Conservation (phyloP, 495 filamentous ascomycete genomes). For the Ascobolus immersus region DNA sequence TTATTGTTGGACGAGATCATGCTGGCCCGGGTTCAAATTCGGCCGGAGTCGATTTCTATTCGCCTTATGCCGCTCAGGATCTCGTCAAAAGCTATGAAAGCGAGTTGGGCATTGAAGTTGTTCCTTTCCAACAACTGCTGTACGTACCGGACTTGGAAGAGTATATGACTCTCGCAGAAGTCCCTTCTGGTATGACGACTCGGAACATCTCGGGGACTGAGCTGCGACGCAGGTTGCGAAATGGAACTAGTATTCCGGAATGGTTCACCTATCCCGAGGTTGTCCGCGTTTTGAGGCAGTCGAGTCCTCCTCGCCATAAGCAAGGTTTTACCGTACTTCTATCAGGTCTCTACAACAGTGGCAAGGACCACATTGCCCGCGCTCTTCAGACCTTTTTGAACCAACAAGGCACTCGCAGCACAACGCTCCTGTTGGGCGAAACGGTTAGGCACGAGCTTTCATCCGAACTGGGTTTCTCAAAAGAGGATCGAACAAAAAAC, state of each 20-base stretch:
- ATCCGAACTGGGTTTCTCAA: slow-evolving; percentile 83
- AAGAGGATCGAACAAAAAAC: slow-evolving; percentile 81
- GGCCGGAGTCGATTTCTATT: slow-evolving; percentile 90
- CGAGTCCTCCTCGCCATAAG: slow-evolving; percentile 60
- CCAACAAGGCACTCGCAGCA: slow-evolving; percentile 88
- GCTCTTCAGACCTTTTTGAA: slow-evolving; percentile 92
- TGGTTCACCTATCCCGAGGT: slow-evolving; percentile 99
- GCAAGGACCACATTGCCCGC: slow-evolving; percentile 87
- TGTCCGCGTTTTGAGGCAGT: slow-evolving; percentile 81
- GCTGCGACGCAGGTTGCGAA: slow-evolving; percentile 67
- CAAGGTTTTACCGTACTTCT: slow-evolving; percentile 98
- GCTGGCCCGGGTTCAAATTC: slow-evolving; percentile 92
- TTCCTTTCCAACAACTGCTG: slow-evolving; percentile 98
- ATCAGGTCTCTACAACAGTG: slow-evolving; percentile 84
- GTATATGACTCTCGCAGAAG: slow-evolving; percentile 78
- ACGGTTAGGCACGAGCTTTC: slow-evolving; percentile 83
- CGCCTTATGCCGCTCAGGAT: slow-evolving; percentile 93
- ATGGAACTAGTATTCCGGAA: slow-evolving; percentile 79
- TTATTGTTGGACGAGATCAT: slow-evolving; percentile 96
- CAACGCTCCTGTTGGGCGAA: slow-evolving; percentile 81
- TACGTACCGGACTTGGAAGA: slow-evolving; percentile 94
- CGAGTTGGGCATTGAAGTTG: slow-evolving; percentile 93
- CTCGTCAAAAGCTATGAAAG: slow-evolving; percentile 88
- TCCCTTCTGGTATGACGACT: slow-evolving; percentile 56
- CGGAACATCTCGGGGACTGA: slow-evolving; percentile 95